Evolutionary conservation across 148 eudicot genomes (phyloP).

Genomic region (Camellia granthamiana): DNA sequence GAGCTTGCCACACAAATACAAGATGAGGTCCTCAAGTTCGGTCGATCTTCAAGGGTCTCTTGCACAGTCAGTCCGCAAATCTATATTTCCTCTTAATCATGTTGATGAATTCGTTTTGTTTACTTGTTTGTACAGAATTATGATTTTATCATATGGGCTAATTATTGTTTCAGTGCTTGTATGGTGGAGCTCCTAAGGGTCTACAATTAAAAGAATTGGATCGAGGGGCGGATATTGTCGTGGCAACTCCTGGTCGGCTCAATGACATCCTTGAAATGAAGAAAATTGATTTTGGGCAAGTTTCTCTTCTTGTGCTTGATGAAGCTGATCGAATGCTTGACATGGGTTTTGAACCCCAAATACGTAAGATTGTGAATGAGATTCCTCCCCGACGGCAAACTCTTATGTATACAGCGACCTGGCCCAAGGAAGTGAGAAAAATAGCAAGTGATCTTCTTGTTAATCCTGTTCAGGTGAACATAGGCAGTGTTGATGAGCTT

Average conservation of each 20-base stretch:
- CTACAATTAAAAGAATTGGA: slow-evolving; percentile 84
- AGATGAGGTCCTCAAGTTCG: slow-evolving; percentile 87
- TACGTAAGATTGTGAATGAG: slow-evolving; percentile 93
- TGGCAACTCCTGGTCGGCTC: slow-evolving; percentile 99
- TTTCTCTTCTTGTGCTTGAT: slow-evolving; percentile 90
- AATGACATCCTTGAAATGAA: slow-evolving; percentile 94
- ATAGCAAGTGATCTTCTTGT: slow-evolving; percentile 89
- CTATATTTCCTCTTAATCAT: neutral
- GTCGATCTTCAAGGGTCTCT: slow-evolving; percentile 72
- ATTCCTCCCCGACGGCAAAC: slow-evolving; percentile 95
- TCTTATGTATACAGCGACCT: slow-evolving; percentile 97
- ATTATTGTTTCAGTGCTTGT: slow-evolving; percentile 65
- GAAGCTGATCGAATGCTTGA: slow-evolving; percentile 99
- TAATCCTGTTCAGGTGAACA: slow-evolving; percentile 90
- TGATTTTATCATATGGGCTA: neutral
- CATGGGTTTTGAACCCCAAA: slow-evolving; percentile 99
- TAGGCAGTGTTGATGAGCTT: slow-evolving; percentile 85
- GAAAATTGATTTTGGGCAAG: slow-evolving; percentile 76
- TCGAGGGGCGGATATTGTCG: slow-evolving; percentile 89
- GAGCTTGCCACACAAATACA: slow-evolving; percentile 98
- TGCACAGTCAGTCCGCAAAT: slow-evolving; percentile 59
- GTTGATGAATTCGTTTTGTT: neutral
- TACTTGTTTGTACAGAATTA: slow-evolving; percentile 7
- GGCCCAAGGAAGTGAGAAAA: slow-evolving; percentile 95
- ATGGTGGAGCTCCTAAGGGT: slow-evolving; percentile 92